Conservation (phyloP, 352 stramenopile species). For the Phytophthora sp. region DNA sequence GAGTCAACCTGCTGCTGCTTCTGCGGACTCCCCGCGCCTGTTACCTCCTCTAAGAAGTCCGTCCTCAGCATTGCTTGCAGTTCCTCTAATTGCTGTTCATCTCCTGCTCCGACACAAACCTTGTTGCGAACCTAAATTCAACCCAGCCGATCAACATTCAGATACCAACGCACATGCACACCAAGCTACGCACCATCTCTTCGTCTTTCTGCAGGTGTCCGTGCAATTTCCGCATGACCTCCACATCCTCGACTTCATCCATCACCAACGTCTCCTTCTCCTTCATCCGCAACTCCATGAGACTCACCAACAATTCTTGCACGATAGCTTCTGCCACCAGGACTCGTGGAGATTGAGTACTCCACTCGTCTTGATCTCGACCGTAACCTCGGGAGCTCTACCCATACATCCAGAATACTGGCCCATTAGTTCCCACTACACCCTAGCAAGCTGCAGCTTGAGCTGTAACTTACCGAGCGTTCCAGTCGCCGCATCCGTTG, state of each 20-base stretch:
- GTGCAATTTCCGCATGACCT: conserved; percentile 58
- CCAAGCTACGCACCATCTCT: conserved; percentile 36
- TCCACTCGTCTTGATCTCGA: conserved; percentile 26
- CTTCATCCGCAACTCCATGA: conserved; percentile 55
- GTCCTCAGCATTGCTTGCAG: conserved; percentile 55
- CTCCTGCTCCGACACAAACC: conserved; percentile 51
- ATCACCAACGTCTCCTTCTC: conserved; percentile 64
- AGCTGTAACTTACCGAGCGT: conserved; percentile 27
- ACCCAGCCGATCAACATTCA: conserved; percentile 8
- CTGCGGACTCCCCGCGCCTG: conserved; percentile 30
- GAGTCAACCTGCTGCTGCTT: conserved; percentile 30
- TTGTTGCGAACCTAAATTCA: conserved; percentile 38
- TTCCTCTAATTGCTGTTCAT: conserved; percentile 60
- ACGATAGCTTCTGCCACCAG: conserved; percentile 72
- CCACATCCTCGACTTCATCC: conserved; percentile 63
- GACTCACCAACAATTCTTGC: conserved; percentile 65
- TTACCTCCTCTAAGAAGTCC: conserved; percentile 61
- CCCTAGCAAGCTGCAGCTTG: too few species aligned
- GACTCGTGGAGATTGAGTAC: conserved; percentile 35
- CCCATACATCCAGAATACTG: background rate
- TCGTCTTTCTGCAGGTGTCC: conserved; percentile 55
- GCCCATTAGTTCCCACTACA: background rate
- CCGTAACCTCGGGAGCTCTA: conserved; percentile 12
- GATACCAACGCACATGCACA: background rate
- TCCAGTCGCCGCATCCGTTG: conserved; percentile 50